Percentiles rank a stretch among this genome's conserved stretches.
phyloP scores from a whole-genome alignment of 2,329 filamentous ascomycete species.

The Zarea fungicola region DNA sequence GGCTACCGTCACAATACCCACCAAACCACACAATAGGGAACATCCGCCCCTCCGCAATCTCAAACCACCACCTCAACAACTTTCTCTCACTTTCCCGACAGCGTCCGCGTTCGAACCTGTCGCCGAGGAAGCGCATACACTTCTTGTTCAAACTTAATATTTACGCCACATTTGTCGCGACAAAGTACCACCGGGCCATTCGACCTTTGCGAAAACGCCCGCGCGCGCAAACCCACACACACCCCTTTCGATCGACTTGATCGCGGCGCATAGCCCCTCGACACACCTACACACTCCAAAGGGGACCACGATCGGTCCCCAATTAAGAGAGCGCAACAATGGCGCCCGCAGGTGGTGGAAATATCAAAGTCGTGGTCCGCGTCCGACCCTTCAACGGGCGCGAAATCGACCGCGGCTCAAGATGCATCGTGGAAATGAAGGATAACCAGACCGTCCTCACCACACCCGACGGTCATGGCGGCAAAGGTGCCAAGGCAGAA shows the following conservation, averaged over 20 bases:
- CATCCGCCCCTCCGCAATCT: constrained; percentile 10
- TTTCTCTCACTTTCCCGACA: not conserved
- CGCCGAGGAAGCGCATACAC: not conserved
- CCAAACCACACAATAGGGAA: no score
- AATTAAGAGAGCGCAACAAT: constrained; percentile 25
- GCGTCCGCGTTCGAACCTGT: not conserved
- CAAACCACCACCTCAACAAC: not conserved
- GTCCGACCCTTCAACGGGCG: constrained; percentile 91
- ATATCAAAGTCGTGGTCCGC: constrained; percentile 99
- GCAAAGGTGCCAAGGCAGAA: constrained; percentile 64
- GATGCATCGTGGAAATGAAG: constrained; percentile 98
- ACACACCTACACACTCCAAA: constrained; percentile 1
- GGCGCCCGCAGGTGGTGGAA: constrained; percentile 68
- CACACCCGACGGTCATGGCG: constrained; percentile 58
- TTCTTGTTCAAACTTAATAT: not conserved
- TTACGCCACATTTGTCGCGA: not conserved
- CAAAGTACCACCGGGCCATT: not conserved
- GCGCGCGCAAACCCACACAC: not conserved
- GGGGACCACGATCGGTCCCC: constrained; percentile 35
- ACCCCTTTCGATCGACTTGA: constrained; percentile 6
- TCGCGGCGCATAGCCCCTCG: constrained; percentile 3
- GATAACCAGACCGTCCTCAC: constrained; percentile 82
- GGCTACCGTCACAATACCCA: no score
- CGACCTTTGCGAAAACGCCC: not conserved
- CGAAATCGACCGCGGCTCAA: constrained; percentile 87